A percentile compares a stretch with the other conserved stretches of the same genome.
Conservation (phyloP, 306 rosid genomes). For the Vigna reflexopilosa region DNA sequence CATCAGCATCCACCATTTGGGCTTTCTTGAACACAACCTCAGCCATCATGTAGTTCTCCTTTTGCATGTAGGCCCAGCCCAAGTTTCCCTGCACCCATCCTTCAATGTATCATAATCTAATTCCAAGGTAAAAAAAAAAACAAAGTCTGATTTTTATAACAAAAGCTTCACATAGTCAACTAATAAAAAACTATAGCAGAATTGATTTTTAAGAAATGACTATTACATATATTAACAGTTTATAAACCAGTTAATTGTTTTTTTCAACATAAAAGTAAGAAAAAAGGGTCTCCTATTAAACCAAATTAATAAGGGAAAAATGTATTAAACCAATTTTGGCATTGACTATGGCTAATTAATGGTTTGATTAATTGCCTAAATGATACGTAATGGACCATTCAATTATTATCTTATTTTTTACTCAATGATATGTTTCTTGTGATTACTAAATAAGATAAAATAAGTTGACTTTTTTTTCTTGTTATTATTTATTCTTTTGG, state of each 20-base stretch:
- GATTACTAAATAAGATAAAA: neutral
- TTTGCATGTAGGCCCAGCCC: slow-evolving; percentile 99
- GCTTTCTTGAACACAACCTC: slow-evolving; percentile 83
- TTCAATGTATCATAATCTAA: neutral
- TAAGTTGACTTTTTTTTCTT: neutral
- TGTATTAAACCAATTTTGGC: neutral
- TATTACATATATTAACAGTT: no score
- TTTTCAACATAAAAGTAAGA: no score
- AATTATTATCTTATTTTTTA: neutral
- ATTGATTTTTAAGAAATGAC: no score
- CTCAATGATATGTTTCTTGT: neutral
- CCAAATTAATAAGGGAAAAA: neutral
- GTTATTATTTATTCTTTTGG: neutral
- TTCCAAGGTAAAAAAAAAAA: neutral
- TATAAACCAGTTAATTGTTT: no score
- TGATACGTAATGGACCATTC: neutral
- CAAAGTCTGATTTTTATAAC: no score
- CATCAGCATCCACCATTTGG: slow-evolving; percentile 79
- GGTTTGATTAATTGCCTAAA: neutral
- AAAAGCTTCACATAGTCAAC: no score
- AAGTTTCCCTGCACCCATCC: slow-evolving; percentile 71
- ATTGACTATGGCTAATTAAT: neutral
- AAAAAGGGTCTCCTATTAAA: neutral
- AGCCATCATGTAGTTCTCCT: slow-evolving; percentile 65
- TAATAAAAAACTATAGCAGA: no score